Evolutionary conservation across 108 stramenopile species (phyloP), one percentile per base, ranked within the genome.

Genomic region (Conticribra weissflogii): DNA sequence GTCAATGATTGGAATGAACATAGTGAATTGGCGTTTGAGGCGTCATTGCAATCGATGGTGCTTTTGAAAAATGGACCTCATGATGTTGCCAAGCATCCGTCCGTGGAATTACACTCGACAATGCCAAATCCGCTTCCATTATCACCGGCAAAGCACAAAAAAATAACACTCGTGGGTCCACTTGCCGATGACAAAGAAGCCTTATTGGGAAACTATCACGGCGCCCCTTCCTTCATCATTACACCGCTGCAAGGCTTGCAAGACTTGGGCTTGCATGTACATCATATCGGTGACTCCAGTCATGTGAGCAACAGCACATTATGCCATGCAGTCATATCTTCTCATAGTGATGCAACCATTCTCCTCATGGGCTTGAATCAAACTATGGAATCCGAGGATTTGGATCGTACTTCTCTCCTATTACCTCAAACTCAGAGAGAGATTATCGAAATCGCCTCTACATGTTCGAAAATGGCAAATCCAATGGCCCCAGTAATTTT

Each of bases 91-190:
- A n/a, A n/a, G n/a, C n/a, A n/a, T n/a, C n/a, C n/a, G n/a, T n/a
- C n/a, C n/a, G n/a, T n/a, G n/a, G n/a, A n/a, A n/a, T n/a, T n/a
- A n/a, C n/a, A n/a, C n/a, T 47, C 59, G 16, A 16, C 19, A 36
- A 46, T 27, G 12, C 41, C 58, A 22, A 15, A 7, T 15, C 41
- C 61, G 3, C 66, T 83, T 18, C 83, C 83, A 16, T 27, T 86
- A 14, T 59, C 64, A 16, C 54, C 54, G 12, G 32, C 63, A 32
- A 31, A 74, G n/a, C 73, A 71, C 60, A 50, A 72, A 30, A 68
- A 48, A 28, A 15, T 88, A 8, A 76, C 76, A 14, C 18, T 88
- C 28, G 56, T 85, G 12, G 87, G 87, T n/a, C 87, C 87, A 2
- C 61, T 82, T 21, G 65, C 72, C n/a, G 56, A 83, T 51, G 68